Evolutionary conservation across 1,139 yeast genomes (phyloP).

Genomic region (Pichia sp.): DNA sequence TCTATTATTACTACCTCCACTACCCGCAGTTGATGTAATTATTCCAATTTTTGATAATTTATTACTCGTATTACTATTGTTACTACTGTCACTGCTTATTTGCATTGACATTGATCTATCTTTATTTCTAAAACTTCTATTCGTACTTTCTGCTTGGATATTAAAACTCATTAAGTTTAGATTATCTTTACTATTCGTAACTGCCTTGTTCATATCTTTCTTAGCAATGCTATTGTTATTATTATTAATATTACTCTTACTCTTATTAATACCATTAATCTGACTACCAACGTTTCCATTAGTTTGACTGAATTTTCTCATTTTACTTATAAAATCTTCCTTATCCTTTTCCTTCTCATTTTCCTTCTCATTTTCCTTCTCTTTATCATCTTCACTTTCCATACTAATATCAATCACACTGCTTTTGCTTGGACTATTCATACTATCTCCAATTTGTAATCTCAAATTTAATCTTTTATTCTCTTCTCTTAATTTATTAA

Average conservation of each 20-base stretch:
- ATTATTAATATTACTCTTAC: background rate
- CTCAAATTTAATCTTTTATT: constrained; percentile 2
- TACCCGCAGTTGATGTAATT: constrained; percentile 1
- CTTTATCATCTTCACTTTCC: background rate
- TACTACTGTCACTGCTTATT: background rate
- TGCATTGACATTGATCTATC: constrained; percentile 5
- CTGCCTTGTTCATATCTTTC: background rate
- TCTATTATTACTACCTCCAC: background rate
- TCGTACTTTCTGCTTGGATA: constrained; percentile 13
- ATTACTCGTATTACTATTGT: background rate
- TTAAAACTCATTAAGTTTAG: constrained; percentile 1
- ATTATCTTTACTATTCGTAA: background rate
- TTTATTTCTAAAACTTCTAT: background rate
- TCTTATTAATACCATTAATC: background rate
- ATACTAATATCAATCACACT: background rate
- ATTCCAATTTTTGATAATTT: background rate
- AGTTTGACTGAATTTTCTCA: constrained; percentile 21
- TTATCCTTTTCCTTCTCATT: constrained; percentile 8
- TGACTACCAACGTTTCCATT: background rate
- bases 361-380: background rate
- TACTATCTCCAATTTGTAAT: constrained; percentile 4
- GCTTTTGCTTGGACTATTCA: background rate
- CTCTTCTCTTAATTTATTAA: constrained; percentile 5
- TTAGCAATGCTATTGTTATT: background rate
- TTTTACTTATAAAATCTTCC: constrained; percentile 21